phyloP scores from a whole-genome alignment of 495 filamentous ascomycete species.

The Penicillium goetzii region DNA sequence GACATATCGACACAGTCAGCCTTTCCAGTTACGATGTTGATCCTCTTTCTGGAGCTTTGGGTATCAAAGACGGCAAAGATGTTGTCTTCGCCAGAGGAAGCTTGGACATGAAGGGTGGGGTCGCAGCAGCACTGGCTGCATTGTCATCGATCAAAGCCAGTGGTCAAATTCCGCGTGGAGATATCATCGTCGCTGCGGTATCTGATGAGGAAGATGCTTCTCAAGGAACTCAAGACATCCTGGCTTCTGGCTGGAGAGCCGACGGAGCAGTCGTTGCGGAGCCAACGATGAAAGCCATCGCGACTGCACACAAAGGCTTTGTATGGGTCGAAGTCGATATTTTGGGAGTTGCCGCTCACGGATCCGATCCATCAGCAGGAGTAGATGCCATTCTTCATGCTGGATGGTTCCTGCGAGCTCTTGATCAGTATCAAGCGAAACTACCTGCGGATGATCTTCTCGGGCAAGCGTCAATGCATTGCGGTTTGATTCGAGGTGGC shows the following conservation, averaged over 20 bases:
- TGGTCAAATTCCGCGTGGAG: constrained; percentile 35
- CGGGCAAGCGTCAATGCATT: constrained; percentile 45
- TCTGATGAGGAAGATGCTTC: constrained; percentile 53
- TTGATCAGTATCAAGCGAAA: constrained; percentile 41
- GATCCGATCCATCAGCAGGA: constrained; percentile 44
- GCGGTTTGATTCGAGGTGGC: constrained; percentile 49
- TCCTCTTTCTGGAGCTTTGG: constrained; percentile 42
- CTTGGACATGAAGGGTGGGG: constrained; percentile 53
- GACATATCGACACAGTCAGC: constrained; percentile 54
- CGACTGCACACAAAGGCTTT: constrained; percentile 52
- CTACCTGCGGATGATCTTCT: constrained; percentile 39
- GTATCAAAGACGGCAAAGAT: constrained; percentile 35
- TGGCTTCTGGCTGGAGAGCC: constrained; percentile 52
- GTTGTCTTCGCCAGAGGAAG: constrained; percentile 47
- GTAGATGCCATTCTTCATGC: constrained; percentile 49
- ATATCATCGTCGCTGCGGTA: constrained; percentile 52
- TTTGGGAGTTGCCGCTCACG: constrained; percentile 50
- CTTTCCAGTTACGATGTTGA: constrained; percentile 46
- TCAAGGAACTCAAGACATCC: constrained; percentile 48
- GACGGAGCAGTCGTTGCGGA: constrained; percentile 50
- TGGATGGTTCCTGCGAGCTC: constrained; percentile 46
- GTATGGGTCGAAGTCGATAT: constrained; percentile 52
- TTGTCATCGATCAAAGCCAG: constrained; percentile 36
- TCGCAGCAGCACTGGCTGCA: constrained; percentile 46
- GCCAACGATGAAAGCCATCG: constrained; percentile 41